Conservation (phyloP, 2,329 filamentous ascomycete species). For the Aspergillus uvarum region DNA sequence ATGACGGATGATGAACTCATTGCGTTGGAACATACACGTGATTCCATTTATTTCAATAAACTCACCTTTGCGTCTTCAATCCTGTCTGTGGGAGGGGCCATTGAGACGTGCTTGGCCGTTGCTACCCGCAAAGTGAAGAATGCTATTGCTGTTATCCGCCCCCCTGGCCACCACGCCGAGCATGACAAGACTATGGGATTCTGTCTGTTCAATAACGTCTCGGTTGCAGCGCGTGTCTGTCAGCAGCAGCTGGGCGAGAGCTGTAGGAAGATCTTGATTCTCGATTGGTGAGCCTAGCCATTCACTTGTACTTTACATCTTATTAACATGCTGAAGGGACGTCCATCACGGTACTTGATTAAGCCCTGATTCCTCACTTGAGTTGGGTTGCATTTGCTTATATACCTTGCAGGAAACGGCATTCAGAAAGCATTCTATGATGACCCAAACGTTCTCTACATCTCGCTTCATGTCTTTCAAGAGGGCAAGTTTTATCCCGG, state of each 20-base stretch:
- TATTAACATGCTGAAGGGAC: constrained; percentile 50
- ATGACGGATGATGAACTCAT: constrained; percentile 63
- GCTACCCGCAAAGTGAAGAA: constrained; percentile 83
- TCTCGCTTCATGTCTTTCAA: constrained; percentile 87
- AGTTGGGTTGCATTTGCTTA: constrained; percentile 17
- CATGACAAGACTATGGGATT: constrained; percentile 85
- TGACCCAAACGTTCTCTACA: constrained; percentile 91
- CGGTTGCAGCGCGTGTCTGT: constrained; percentile 84
- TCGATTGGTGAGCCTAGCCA: constrained; percentile 77
- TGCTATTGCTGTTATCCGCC: constrained; percentile 90
- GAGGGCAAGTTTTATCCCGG: constrained; percentile 82
- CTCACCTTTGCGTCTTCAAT: constrained; percentile 78
- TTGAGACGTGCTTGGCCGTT: constrained; percentile 93
- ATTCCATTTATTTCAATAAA: constrained; percentile 79
- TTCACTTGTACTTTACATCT: background rate
- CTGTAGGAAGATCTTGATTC: constrained; percentile 85
- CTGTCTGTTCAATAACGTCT: constrained; percentile 97
- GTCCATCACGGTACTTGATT: constrained; percentile 60
- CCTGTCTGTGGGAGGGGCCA: constrained; percentile 86
- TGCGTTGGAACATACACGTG: constrained; percentile 65
- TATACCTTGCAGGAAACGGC: constrained; percentile 69
- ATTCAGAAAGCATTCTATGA: constrained; percentile 95
- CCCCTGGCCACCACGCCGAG: constrained; percentile 94
- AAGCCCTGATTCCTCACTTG: background rate
- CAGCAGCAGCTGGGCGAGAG: constrained; percentile 74